Conservation (phyloP, 1,284 basidiomycete genomes). For the Volvariella surrecta region DNA sequence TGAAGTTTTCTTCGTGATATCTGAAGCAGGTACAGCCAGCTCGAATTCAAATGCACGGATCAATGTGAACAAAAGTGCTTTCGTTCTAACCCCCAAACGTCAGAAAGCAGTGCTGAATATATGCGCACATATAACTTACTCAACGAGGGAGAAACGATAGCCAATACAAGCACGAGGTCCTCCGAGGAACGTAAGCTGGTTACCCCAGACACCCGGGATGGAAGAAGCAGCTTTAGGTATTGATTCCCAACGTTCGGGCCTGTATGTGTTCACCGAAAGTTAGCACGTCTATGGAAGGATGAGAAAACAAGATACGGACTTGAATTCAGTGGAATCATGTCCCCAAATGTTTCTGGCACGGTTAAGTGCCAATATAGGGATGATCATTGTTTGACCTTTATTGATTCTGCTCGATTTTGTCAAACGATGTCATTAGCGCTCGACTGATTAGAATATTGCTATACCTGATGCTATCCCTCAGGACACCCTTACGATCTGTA, state of each 20-base stretch:
- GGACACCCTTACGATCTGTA: conserved; percentile 29
- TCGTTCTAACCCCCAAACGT: conserved; percentile 32
- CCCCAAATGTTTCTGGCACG: conserved; percentile 43
- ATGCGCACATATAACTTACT: conserved; percentile 27
- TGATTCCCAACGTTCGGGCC: conserved; percentile 53
- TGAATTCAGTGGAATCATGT: conserved; percentile 43
- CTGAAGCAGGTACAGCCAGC: conserved; percentile 33
- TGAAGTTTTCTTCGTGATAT: conserved; percentile 27
- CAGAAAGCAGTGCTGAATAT: neutral
- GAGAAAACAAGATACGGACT: conserved; percentile 20
- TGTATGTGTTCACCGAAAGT: conserved; percentile 12
- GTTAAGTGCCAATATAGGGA: conserved; percentile 43
- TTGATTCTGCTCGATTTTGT: conserved; percentile 15
- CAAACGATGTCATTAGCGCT: neutral
- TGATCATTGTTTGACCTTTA: conserved; percentile 35
- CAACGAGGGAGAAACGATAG: conserved; percentile 60
- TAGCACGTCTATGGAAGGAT: neutral
- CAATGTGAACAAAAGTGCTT: conserved; percentile 49
- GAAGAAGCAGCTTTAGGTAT: conserved; percentile 31
- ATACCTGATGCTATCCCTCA: conserved; percentile 25
- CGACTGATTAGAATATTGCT: conserved; percentile 1
- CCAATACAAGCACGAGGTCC: conserved; percentile 60
- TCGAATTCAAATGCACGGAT: conserved; percentile 48
- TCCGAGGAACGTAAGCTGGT: conserved; percentile 52
- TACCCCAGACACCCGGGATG: conserved; percentile 52